phyloP scores from a whole-genome alignment of 139 green algal genomes.

The Picochlorum costavermella region DNA sequence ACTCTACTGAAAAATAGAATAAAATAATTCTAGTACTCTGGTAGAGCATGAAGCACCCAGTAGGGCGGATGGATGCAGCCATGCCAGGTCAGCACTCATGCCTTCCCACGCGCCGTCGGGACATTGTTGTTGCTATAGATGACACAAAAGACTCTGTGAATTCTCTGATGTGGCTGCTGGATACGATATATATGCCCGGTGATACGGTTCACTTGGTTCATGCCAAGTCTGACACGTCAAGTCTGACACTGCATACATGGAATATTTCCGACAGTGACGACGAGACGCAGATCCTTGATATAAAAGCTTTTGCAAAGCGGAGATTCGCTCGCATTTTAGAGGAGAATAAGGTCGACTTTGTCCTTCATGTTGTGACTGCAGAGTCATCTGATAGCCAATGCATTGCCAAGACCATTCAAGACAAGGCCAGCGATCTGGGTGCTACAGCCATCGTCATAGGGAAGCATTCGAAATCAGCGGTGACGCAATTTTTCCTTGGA shows the following conservation, averaged over 20 bases:
- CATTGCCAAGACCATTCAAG: conserved; percentile 14
- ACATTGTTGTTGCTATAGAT: conserved; percentile 20
- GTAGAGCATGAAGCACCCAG: no score
- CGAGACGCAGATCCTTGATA: conserved; percentile 22
- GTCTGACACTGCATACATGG: conserved; percentile 29
- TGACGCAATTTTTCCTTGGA: conserved; percentile 24
- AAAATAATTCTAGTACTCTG: no score
- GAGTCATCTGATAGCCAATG: conserved; percentile 11
- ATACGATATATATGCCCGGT: conserved; percentile 4
- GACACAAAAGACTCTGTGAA: conserved; percentile 17
- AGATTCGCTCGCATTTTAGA: conserved; percentile 23
- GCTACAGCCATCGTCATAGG: conserved; percentile 13
- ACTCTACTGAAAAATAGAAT: no score
- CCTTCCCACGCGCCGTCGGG: not conserved
- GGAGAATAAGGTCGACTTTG: conserved; percentile 23
- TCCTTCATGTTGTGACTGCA: conserved; percentile 27
- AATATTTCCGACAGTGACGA: conserved; percentile 25
- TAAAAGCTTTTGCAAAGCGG: conserved; percentile 26
- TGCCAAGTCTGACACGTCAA: conserved; percentile 10
- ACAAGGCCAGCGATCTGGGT: conserved; percentile 19
- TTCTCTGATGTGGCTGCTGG: conserved; percentile 15
- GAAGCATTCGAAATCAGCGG: conserved; percentile 14
- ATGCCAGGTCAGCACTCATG: no score
- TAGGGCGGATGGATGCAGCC: no score
- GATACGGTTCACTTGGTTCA: conserved; percentile 30